phyloP scores from a whole-genome alignment of 139 green algal genomes.

The Chlamydomonas incerta region DNA sequence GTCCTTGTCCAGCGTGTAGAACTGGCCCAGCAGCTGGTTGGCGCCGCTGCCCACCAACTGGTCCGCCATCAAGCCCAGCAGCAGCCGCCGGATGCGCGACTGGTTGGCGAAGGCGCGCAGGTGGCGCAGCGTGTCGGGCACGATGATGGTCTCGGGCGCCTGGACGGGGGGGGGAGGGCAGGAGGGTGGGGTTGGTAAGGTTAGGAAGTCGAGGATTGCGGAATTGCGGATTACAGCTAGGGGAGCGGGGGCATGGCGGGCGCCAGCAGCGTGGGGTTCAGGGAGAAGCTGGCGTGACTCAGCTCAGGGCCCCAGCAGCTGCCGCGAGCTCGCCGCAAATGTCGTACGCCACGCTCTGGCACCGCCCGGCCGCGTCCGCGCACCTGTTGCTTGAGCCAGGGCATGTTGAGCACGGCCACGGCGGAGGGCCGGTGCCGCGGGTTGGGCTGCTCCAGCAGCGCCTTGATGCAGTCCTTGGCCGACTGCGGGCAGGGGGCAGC shows the following conservation, averaged over 20 bases:
- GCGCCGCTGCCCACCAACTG: slow-evolving; percentile 43
- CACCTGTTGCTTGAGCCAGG: slow-evolving; percentile 43
- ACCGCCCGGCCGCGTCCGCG: not conserved
- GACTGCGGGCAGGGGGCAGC: not conserved
- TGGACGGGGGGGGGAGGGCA: not conserved
- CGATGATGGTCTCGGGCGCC: slow-evolving; percentile 48
- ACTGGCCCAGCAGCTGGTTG: slow-evolving; percentile 55
- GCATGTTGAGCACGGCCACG: slow-evolving; percentile 30
- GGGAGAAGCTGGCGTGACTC: too few relatives aligned
- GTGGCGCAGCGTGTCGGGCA: slow-evolving; percentile 48
- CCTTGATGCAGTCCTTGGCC: slow-evolving; percentile 64
- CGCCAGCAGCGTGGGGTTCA: too few relatives aligned
- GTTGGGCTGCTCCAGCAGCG: slow-evolving; percentile 58
- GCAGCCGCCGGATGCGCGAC: slow-evolving; percentile 56
- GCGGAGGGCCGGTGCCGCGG: slow-evolving; percentile 45
- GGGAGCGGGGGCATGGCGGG: too few relatives aligned
- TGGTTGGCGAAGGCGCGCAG: slow-evolving; percentile 66
- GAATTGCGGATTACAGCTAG: too few relatives aligned
- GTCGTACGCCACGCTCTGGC: too few relatives aligned
- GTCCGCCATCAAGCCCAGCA: slow-evolving; percentile 64
- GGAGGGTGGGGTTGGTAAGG: not conserved
- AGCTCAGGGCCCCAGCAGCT: too few relatives aligned
- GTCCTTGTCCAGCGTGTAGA: slow-evolving; percentile 55
- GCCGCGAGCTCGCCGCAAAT: too few relatives aligned
- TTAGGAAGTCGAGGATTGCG: not conserved